Conservation (phyloP, 306 rosid genomes). For the Pueraria montana region DNA sequence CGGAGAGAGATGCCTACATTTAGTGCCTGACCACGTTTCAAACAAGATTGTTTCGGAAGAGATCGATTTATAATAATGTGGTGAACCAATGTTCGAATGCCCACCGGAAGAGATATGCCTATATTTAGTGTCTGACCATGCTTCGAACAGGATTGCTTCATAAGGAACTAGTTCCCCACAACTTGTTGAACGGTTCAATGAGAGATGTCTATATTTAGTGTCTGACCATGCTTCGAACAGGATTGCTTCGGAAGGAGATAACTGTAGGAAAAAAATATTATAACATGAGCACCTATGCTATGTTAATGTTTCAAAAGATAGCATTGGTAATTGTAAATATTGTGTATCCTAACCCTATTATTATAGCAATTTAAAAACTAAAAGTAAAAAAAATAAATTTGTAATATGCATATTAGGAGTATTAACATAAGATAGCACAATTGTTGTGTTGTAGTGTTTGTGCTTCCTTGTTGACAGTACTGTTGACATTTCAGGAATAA, state of each 20-base stretch:
- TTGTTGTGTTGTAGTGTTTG: neutral
- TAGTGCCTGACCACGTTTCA: no score
- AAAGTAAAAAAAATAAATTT: neutral
- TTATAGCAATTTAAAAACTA: neutral
- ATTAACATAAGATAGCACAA: neutral
- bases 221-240: no score
- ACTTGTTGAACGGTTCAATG: no score
- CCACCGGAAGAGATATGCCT: neutral
- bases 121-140: no score
- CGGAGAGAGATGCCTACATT: no score
- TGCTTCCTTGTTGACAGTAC: slow-evolving; percentile 11
- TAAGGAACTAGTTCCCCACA: no score
- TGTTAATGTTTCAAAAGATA: slow-evolving; percentile 9
- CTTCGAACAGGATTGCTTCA: no score
- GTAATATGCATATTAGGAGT: slow-evolving; percentile 14
- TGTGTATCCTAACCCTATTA: neutral
- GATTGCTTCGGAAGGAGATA: no score
- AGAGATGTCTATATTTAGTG: no score
- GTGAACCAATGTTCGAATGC: neutral
- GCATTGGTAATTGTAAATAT: neutral
- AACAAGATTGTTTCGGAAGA: neutral
- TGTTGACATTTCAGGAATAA: slow-evolving; percentile 57
- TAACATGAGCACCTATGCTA: neutral
- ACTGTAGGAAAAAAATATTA: neutral
- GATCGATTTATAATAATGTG: neutral